Evolutionary conservation across 345 rosid species (phyloP).

Genomic region (Pugionium dolabratum): DNA sequence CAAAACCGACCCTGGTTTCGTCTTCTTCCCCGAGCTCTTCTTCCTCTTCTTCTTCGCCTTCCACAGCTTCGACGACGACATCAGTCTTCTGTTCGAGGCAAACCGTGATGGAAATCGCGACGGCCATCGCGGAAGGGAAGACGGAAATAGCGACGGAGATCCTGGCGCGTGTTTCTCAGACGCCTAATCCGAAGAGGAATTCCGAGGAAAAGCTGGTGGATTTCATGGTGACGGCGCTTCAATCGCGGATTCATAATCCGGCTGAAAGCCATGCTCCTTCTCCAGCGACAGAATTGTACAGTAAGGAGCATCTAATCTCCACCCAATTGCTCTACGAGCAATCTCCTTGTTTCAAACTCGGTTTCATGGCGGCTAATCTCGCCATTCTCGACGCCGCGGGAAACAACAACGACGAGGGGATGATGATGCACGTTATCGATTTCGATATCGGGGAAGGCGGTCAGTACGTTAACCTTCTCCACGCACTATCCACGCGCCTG

Average conservation of each 20-base stretch:
- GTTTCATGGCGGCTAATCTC: conserved; percentile 83
- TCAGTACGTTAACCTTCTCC: conserved; percentile 68
- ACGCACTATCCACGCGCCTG: conserved; percentile 60
- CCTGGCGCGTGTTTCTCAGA: conserved; percentile 56
- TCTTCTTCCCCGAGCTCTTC: conserved; percentile 62
- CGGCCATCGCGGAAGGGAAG: conserved; percentile 78
- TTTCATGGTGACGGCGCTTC: conserved; percentile 63
- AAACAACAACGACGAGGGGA: neutral
- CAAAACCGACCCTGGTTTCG: conserved; percentile 38
- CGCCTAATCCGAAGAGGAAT: conserved; percentile 52
- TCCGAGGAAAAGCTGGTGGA: conserved; percentile 75
- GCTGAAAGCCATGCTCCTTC: conserved; percentile 50
- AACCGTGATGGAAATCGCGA: conserved; percentile 66
- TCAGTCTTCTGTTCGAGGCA: conserved; percentile 51
- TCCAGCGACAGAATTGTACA: conserved; percentile 53
- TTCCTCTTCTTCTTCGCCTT: conserved; percentile 66
- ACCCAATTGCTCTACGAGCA: conserved; percentile 64
- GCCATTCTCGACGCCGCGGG: conserved; percentile 60
- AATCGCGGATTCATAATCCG: conserved; percentile 50
- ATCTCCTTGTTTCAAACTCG: conserved; percentile 82
- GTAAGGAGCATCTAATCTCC: conserved; percentile 58
- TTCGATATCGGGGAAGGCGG: conserved; percentile 80
- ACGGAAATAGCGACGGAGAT: conserved; percentile 62
- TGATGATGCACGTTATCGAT: conserved; percentile 62
- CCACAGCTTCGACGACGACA: conserved; percentile 57